phyloP scores from a whole-genome alignment of 225 moss, liverwort and hornwort genomes.

The Asterella californica region DNA sequence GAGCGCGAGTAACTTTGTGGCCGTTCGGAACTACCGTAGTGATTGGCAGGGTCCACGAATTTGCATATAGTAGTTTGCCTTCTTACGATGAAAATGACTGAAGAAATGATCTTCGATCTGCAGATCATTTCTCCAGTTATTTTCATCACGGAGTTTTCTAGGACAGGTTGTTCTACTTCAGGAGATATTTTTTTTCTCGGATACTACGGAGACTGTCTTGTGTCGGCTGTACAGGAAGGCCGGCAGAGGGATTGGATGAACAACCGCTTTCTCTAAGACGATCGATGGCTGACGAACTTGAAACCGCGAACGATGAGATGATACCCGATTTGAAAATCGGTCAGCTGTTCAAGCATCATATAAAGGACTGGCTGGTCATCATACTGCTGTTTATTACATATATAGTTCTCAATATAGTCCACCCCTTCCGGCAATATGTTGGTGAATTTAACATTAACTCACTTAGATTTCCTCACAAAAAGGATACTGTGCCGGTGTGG shows the following conservation, averaged over 20 bases:
- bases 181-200: background rate
- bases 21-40: too few relatives aligned
- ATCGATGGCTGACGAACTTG: background rate
- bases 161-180: background rate
- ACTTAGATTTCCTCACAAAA: slow-evolving; percentile 36
- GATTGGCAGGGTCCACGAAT: too few relatives aligned
- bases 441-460: slow-evolving; percentile 34
- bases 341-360: slow-evolving; percentile 46
- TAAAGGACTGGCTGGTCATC: slow-evolving; percentile 71
- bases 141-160: too few relatives aligned
- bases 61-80: too few relatives aligned
- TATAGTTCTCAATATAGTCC: slow-evolving; percentile 51
- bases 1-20: too few relatives aligned
- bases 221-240: slow-evolving; percentile 26
- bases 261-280: slow-evolving; percentile 24
- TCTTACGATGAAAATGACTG: background rate
- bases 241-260: slow-evolving; percentile 23
- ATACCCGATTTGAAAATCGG: slow-evolving; percentile 22
- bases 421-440: slow-evolving; percentile 59
- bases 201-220: background rate
- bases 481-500: slow-evolving; percentile 69
- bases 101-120: background rate
- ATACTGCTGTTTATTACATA: slow-evolving; percentile 49
- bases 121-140: background rate
- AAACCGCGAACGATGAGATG: slow-evolving; percentile 6